Percentiles rank a stretch among this genome's conserved stretches.
Conservation (phyloP, 73 alveolate species). For the Paramecium caudatum region DNA sequence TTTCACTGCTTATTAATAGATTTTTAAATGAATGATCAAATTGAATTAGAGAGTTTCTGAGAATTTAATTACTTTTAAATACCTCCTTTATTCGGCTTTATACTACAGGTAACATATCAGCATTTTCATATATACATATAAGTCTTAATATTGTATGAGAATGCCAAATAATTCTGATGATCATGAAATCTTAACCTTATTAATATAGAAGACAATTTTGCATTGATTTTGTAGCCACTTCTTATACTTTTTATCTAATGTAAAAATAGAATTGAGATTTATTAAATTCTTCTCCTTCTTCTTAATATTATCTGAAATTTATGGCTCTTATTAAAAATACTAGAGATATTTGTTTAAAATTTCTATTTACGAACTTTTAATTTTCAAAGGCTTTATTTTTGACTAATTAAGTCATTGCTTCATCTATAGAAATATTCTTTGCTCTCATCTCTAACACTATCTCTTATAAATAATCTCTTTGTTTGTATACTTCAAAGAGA, state of each 20-base stretch:
- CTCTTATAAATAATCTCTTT: slow-evolving; percentile 5
- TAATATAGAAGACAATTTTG: slow-evolving; percentile 4
- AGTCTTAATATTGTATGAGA: slow-evolving; percentile 37
- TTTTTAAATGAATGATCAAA: slow-evolving; percentile 37
- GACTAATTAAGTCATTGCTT: neutral
- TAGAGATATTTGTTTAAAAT: slow-evolving; percentile 5
- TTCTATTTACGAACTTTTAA: slow-evolving; percentile 42
- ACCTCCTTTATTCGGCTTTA: neutral
- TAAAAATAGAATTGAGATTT: neutral
- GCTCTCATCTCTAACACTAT: neutral
- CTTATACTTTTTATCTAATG: neutral
- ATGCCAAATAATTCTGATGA: slow-evolving; percentile 37
- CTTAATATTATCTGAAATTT: neutral
- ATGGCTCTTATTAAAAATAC: neutral
- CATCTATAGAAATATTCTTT: slow-evolving; percentile 10
- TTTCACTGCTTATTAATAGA: neutral
- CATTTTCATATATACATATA: slow-evolving; percentile 33
- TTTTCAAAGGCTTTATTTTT: slow-evolving; percentile 24
- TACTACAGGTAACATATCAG: neutral
- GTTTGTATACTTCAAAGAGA: neutral
- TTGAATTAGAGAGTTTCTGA: neutral
- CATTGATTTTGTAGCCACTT: neutral
- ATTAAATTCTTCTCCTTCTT: slow-evolving; percentile 14
- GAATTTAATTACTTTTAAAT: neutral
- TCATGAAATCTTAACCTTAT: neutral